A percentile compares a stretch with the other conserved stretches of the same genome.
Conservation (phyloP, 2,329 filamentous ascomycete species). For the Colletotrichum cereale region DNA sequence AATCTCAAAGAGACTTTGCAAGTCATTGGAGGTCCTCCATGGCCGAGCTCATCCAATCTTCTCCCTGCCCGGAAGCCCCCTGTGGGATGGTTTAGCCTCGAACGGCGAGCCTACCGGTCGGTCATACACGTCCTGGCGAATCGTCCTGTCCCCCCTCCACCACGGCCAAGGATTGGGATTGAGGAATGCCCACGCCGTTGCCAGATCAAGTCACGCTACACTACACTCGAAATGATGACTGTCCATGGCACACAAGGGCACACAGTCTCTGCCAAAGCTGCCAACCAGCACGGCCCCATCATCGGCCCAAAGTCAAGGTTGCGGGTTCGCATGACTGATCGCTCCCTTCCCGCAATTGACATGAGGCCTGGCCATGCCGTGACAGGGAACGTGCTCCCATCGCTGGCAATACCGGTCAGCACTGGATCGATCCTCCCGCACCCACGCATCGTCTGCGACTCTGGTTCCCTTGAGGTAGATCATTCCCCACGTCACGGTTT, state of each 20-base stretch:
- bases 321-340: slow-evolving; percentile 28
- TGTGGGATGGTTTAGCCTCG: background rate
- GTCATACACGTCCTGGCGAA: slow-evolving; percentile 12
- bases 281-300: slow-evolving; percentile 19
- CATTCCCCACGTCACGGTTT: slow-evolving; percentile 37
- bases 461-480: slow-evolving; percentile 34
- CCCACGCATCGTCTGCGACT: slow-evolving; percentile 24
- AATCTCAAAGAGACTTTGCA: slow-evolving; percentile 19
- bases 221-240: slow-evolving; percentile 21
- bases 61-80: background rate
- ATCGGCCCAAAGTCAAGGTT: slow-evolving; percentile 24
- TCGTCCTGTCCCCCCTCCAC: slow-evolving; percentile 6
- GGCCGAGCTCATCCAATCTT: slow-evolving; percentile 29
- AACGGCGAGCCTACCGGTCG: background rate
- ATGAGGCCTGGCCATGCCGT: slow-evolving; percentile 15
- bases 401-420: background rate
- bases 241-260: background rate
- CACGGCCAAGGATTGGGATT: slow-evolving; percentile 25
- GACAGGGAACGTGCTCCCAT: slow-evolving; percentile 25
- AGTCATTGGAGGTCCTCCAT: slow-evolving; percentile 25
- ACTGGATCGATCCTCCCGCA: no score
- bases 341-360: slow-evolving; percentile 38
- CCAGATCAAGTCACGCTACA: slow-evolving; percentile 24
- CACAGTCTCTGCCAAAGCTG: slow-evolving; percentile 14
- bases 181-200: slow-evolving; percentile 16